Base-by-base conservation (phyloP, 768 basidiomycete genomes). In the Lactarius hatsudake region DNA sequence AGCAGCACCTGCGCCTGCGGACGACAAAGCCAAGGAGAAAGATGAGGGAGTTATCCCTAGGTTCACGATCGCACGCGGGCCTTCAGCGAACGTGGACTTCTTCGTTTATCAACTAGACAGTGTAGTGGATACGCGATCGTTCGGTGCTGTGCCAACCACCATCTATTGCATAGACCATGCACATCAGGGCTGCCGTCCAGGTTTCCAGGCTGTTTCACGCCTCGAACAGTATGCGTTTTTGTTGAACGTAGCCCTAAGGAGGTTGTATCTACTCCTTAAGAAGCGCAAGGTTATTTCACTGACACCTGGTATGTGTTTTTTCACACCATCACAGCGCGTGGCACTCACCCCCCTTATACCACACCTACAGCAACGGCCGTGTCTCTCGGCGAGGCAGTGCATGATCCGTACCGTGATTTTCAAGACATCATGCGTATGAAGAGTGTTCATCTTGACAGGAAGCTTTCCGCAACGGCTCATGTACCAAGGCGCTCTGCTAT, bases 181-280 rank as follows among this genome's bases (percentile, higher is more conserved):
- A 8, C 87, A 88, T 74, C 72, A 78, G 32, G 84, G 83, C 18
- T 92, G 89, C 73, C 81, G 85, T 64, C 74, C 78, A 28, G 94
- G 95, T 13, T 98, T 98, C 78, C 91, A 93, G 74, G 83, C 92
- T 20, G 97, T 97, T 17, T 94, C 96, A 67, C 83, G 96, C 64
- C 79, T 99, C 70, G 97, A 99, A 80, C 97, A 99, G 75, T 99
- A 97, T 76, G 93, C 97, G 2, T 99, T 96, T 82, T 79, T 99
- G 64, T 81, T 99, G 61, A 98, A 98, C 74, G 97, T 98, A 30
- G 97, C 96, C 23, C 81, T 99, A 64, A 83, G 96, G 71, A 85
- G 96, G 73, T 80, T 99, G 62, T 98, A 95, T 77, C 84, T 93
- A 36, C 83, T 92, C 43, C 79, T 93, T 73, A 92, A 91, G 81